phyloP scores from a whole-genome alignment of 139 green algal genomes.

The Volvox africanus region DNA sequence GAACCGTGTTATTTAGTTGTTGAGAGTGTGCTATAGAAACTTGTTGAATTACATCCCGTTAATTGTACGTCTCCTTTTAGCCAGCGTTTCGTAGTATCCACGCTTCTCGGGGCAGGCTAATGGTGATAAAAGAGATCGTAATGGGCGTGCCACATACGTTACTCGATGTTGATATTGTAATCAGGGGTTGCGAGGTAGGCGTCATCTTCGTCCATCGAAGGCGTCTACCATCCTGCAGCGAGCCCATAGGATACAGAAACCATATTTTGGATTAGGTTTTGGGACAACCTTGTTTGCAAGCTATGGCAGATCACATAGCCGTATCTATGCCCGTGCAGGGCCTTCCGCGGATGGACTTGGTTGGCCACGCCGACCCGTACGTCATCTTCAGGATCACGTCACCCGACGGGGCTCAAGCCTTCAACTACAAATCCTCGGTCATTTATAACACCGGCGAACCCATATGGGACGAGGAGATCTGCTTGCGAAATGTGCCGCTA shows the following conservation, averaged over 20 bases:
- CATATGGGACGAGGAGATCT: conserved; percentile 16
- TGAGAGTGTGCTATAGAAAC: too few species aligned
- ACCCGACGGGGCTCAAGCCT: background rate
- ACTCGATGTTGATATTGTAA: background rate
- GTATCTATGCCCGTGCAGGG: background rate
- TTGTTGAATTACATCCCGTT: too few species aligned
- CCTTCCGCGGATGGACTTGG: conserved; percentile 16
- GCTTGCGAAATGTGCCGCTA: conserved; percentile 17
- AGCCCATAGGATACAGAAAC: too few species aligned
- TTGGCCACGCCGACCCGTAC: conserved; percentile 9
- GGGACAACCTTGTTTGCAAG: background rate
- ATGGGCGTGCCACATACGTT: background rate
- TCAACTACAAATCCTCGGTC: background rate
- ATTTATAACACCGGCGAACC: conserved; percentile 12
- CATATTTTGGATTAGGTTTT: background rate
- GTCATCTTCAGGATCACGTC: background rate
- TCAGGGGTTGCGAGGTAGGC: conserved; percentile 1
- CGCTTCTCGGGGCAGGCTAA: background rate
- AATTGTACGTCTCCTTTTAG: too few species aligned
- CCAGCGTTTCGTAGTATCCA: too few species aligned
- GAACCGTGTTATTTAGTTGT: too few species aligned
- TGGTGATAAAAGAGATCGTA: background rate
- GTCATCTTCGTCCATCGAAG: background rate
- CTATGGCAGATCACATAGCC: background rate
- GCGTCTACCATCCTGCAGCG: background rate